These are phyloP conservation scores for Taphrina sp. DNA, from an alignment of 1,139 yeast genomes.

Conservation along the genomic window DNA sequence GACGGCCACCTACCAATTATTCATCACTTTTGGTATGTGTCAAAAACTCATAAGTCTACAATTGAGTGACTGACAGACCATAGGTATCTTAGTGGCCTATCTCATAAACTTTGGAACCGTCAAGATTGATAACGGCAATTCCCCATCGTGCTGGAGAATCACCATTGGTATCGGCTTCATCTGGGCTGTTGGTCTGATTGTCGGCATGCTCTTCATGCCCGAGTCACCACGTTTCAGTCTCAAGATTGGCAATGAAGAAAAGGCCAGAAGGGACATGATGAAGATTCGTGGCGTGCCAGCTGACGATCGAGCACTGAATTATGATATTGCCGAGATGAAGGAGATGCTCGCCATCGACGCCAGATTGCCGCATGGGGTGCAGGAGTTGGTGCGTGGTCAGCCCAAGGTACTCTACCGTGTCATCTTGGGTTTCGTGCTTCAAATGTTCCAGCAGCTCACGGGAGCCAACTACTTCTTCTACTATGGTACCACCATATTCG, in stretches of 20 bases:
- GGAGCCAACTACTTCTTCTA: constrained; percentile 67
- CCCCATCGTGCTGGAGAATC: constrained; percentile 51
- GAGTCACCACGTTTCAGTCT: constrained; percentile 76
- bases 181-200: constrained; percentile 48
- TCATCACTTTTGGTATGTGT: constrained; percentile 49
- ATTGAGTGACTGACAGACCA: too few relatives aligned
- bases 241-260: constrained; percentile 54
- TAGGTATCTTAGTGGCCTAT: constrained; percentile 69
- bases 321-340: constrained; percentile 48
- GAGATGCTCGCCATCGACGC: constrained; percentile 44
- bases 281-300: constrained; percentile 46
- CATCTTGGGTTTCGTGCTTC: constrained; percentile 48
- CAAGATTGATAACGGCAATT: constrained; percentile 53
- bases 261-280: constrained; percentile 50
- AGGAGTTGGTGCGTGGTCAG: constrained; percentile 33
- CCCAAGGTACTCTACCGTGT: constrained; percentile 43
- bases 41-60: too few relatives aligned
- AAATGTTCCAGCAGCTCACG: constrained; percentile 65
- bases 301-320: constrained; percentile 48
- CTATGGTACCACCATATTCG: constrained; percentile 64
- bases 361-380: constrained; percentile 24
- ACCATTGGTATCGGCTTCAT: constrained; percentile 55
- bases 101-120: constrained; percentile 67
- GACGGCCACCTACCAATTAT: constrained; percentile 66
- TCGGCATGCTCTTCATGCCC: constrained; percentile 67